Conservation (phyloP, 345 rosid genomes). For the Camelina neglecta region DNA sequence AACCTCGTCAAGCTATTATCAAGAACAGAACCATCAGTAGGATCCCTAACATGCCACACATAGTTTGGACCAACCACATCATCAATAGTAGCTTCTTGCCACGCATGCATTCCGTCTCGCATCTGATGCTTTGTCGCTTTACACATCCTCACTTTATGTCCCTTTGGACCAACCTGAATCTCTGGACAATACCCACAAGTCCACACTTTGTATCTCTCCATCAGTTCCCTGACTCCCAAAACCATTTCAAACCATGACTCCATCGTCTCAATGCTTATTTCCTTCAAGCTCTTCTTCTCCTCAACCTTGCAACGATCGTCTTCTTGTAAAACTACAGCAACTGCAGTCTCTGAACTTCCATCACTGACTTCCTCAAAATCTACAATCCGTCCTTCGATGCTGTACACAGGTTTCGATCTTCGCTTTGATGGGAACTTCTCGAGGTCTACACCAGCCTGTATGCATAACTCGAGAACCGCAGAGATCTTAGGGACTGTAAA, state of each 20-base stretch:
- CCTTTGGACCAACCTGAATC: slow-evolving; percentile 94
- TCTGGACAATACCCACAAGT: slow-evolving; percentile 84
- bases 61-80: slow-evolving; percentile 80
- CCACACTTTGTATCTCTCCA: slow-evolving; percentile 72
- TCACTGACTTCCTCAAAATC: slow-evolving; percentile 63
- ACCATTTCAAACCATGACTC: slow-evolving; percentile 74
- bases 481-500: slow-evolving; percentile 56
- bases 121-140: slow-evolving; percentile 81
- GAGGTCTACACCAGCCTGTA: slow-evolving; percentile 81
- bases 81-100: slow-evolving; percentile 86
- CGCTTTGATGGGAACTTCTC: slow-evolving; percentile 68
- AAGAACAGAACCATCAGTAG: slow-evolving; percentile 52
- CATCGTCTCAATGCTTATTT: slow-evolving; percentile 59
- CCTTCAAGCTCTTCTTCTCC: slow-evolving; percentile 43
- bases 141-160: slow-evolving; percentile 88
- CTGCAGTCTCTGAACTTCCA: slow-evolving; percentile 27
- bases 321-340: slow-evolving; percentile 18
- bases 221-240: slow-evolving; percentile 61
- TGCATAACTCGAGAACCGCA: slow-evolving; percentile 81
- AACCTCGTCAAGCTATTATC: slow-evolving; percentile 71
- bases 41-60: slow-evolving; percentile 82
- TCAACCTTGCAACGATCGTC: slow-evolving; percentile 7
- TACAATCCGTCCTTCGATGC: slow-evolving; percentile 83
- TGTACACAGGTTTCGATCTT: slow-evolving; percentile 81
- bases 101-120: slow-evolving; percentile 80